Base-by-base conservation (phyloP, 768 basidiomycete species). In the Boletus insuetus region DNA sequence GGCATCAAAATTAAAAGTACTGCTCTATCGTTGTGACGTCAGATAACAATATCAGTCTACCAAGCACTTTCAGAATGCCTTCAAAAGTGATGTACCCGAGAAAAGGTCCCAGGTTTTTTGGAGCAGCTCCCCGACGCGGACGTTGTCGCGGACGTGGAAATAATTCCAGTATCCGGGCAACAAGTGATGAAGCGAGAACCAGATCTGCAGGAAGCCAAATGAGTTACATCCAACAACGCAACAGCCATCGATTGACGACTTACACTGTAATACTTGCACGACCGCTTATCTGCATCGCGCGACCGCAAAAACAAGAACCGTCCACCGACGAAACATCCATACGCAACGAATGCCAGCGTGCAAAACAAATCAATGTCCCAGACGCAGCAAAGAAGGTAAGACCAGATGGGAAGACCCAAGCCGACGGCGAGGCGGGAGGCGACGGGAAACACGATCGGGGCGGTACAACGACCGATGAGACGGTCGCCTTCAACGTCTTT, bases 401-500 rank as follows among this genome's bases (percentile, higher is more conserved):
- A 75, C 79, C 79, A 80, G 0, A 68, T 42, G 0, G 73, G 64
- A 3, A 79, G 63, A 9, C 65, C 67, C 11, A 74, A 31, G 16
- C 73, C 60, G 34, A 71, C 69, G 3, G 65, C 69, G 29, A 68
- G 49, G 4, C 77, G 68, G 0, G 77, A 73, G 1, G 63, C 37
- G 13, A 69, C 46, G 0, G 80, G 80, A 19, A 73, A 71, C 32
- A 73, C 70, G 49, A 81, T 77, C 0, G 79, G 80, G 24, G 81
- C 60, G 0, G 79, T 81, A 2, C 64, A 32, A 7, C 79, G 70
- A 1, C 76, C 75, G 0, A 64, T 64, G 13, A 67, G 49, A 4
- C 61, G 58, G 47, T 81, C 79, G 0, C 79, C 79, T 22, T 69
- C 66, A 10, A 70, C 60, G 47, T 81, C 80, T 38, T 75, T 69